Base-by-base conservation (phyloP, 1,139 yeast genomes). In the Arxiozyma heterogenica region DNA sequence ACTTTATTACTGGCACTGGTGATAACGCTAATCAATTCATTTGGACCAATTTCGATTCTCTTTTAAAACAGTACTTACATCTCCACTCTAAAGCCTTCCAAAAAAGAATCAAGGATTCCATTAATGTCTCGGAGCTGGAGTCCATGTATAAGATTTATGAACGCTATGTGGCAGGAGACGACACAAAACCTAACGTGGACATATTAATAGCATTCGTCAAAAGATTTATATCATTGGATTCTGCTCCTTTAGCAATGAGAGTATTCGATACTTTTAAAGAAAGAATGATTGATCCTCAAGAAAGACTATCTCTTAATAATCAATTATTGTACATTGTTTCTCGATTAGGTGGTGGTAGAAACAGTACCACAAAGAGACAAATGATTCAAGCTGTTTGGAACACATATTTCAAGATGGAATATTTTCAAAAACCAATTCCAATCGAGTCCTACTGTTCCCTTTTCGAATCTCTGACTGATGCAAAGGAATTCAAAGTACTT, bases 361-460 rank as follows among this genome's bases (percentile, higher is more conserved):
- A 58, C 6, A 55, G 56, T 39, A 8, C 42, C 11, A 22, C 27
- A 3, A 61, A 56, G 49, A 44, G 60, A 41, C 55, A 58, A 41
- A 61, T 68, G 55, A 59, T 66, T 44, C 58, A 64, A 52, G 70
- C 70, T 7, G 59, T 66, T 44, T 67, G 71, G 71, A 66, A 67
- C 51, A 57, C 65, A 43, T 54, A 60, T n/a, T 58, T 66, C 22
- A 61, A 61, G 47, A 55, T 46, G 49, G 41, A 46, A 34, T 61
- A 20, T 39, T 52, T 2, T 12, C 46, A 23, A 39, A 43, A 5
- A 43, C 45, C 51, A 12, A 59, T 56, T 6, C 45, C 54, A 7
- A 55, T 58, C 4, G 54, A 55, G 8, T 62, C 68, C 4, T 66
- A 59, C 49, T 55, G 58, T n/a, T 52, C 60, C 9, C 54, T 66